Base-by-base conservation (phyloP, 2,329 filamentous ascomycete species). In the Zymoseptoria tritici region DNA sequence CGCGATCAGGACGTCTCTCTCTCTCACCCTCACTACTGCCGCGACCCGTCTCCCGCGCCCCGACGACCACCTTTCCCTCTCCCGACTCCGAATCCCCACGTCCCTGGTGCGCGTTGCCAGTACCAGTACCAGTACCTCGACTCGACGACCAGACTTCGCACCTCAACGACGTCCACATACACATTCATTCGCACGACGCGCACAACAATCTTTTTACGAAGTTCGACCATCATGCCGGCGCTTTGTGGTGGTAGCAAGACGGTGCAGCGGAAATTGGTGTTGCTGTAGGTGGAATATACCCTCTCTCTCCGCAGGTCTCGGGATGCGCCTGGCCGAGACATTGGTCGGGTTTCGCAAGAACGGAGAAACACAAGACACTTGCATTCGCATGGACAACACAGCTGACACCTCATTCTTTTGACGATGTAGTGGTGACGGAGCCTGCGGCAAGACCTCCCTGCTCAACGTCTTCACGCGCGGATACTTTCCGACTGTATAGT, bases 391-490 rank as follows among this genome's bases (percentile, higher is more conserved):
- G 11, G 16, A 42, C 36, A 42, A 8, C n/a, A 5, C 4, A 13
- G 36, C 62, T 60, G 31, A 62, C 57, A 50, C 20, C 11, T 42
- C 26, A 50, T 56, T 42, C 26, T 16, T 16, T 9, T 42, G 26
- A 16, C 54, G 11, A 58, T 29, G 24, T 71, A 96, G 91, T 73
- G 93, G 93, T 70, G 93, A 97, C 75, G 93, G 93, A 82, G 93
- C 93, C 69, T 95, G 89, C 77, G 93, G 93, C 73, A 99, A 99
- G 83, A 99, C 94, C 58, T 97, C 92, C 66, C 78, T 97, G 72
- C 79, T 99, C 70, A 99, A 99, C 75, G 94, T 99, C 75, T 99
- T 99, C 79, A 99, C 94, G 68, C 86, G 93, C 88, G 93, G 93
- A 65, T 96, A 97, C 77, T 99, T 99, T 76, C 93, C 93, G 56